Conservation (phyloP, 2,329 filamentous ascomycete genomes). For the Trichoderma atrobrunneum region DNA sequence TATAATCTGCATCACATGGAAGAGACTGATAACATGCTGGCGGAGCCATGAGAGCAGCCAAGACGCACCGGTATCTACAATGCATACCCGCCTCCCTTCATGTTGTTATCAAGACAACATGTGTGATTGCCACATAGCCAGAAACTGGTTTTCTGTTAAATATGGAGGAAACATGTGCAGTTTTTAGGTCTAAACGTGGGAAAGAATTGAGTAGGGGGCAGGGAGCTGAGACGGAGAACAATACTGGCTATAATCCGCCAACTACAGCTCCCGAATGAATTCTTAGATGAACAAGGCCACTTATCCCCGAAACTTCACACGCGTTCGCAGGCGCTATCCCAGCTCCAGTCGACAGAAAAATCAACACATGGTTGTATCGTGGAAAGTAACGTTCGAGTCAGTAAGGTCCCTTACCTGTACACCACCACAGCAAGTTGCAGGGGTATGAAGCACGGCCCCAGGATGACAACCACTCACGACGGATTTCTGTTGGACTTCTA, state of each 20-base stretch:
- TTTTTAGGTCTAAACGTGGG: neutral
- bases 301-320: neutral
- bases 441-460: neutral
- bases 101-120: neutral
- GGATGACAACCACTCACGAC: neutral
- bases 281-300: neutral
- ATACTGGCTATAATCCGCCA: too few relatives aligned
- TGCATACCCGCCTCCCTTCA: neutral
- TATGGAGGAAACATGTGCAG: neutral
- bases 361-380: neutral
- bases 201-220: neutral
- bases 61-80: neutral
- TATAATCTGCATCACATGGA: neutral
- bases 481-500: conserved; percentile 1
- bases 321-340: neutral
- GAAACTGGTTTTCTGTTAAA: neutral
- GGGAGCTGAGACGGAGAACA: neutral
- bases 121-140: neutral
- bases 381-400: neutral
- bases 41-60: neutral
- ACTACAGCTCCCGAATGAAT: too few relatives aligned
- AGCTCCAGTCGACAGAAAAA: neutral
- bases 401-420: neutral
- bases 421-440: neutral
- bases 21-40: neutral